phyloP scores from a whole-genome alignment of 345 rosid genomes.

The Laguncularia racemosa region DNA sequence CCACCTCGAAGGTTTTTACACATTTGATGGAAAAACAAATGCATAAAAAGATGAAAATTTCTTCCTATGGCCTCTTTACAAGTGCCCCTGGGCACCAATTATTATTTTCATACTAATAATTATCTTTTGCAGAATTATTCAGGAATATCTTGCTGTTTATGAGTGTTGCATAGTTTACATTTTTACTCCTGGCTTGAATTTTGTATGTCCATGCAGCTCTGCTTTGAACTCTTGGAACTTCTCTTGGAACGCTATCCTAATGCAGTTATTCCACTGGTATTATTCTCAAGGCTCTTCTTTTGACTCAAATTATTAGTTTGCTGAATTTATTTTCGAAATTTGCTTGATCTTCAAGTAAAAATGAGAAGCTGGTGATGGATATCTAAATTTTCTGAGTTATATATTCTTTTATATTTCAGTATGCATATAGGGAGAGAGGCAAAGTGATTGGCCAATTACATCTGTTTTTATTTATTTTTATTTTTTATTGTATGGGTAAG shows the following conservation, averaged over 20 bases:
- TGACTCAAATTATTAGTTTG: background rate
- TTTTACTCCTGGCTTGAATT: conserved; percentile 10
- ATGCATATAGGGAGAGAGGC: no score
- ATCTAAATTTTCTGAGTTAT: background rate
- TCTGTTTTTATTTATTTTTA: no score
- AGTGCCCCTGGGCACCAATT: no score
- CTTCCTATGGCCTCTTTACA: no score
- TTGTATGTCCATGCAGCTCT: conserved; percentile 43
- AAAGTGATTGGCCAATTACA: no score
- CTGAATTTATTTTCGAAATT: background rate
- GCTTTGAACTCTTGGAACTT: conserved; percentile 80
- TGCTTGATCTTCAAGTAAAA: background rate
- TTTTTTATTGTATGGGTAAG: no score
- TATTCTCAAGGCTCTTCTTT: conserved; percentile 7
- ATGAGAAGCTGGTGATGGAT: background rate
- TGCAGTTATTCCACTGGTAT: conserved; percentile 51
- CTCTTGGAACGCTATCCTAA: conserved; percentile 52
- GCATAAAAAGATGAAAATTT: no score
- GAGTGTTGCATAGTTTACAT: conserved; percentile 6
- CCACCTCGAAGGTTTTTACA: no score
- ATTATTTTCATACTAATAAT: no score
- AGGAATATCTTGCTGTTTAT: background rate
- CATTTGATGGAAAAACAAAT: no score
- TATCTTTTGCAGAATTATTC: no score
- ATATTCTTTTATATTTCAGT: background rate